Conservation (phyloP, 2,329 filamentous ascomycete genomes). For the Scedosporium boydii region DNA sequence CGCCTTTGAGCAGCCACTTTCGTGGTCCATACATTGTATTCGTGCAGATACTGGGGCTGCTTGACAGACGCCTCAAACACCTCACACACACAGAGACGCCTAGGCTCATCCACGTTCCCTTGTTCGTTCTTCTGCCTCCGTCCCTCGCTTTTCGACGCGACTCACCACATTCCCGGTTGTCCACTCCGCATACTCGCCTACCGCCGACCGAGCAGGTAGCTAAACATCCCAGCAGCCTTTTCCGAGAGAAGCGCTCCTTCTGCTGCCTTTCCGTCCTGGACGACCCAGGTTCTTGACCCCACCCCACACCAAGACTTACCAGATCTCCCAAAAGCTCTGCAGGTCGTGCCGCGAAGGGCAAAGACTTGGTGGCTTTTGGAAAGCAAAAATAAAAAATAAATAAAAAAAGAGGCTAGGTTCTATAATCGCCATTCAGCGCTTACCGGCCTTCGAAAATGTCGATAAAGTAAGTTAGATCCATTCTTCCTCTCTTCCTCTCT, state of each 20-base stretch:
- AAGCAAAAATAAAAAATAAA: conserved; percentile 3
- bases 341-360: conserved; percentile 6
- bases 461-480: conserved; percentile 39
- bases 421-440: conserved; percentile 1
- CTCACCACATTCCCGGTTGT: not conserved
- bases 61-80: not conserved
- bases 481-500: conserved; percentile 8
- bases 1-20: not conserved
- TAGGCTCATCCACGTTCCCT: not conserved
- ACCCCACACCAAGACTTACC: conserved; percentile 5
- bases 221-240: not conserved
- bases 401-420: not conserved
- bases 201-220: not conserved
- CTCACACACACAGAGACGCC: not conserved
- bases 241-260: not conserved
- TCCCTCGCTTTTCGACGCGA: not conserved
- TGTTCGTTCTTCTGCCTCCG: not conserved
- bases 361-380: conserved; percentile 4
- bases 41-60: not conserved
- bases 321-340: conserved; percentile 6
- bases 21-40: not conserved
- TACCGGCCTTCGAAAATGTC: conserved; percentile 30
- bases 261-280: not conserved
- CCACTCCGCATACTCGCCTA: not conserved
- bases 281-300: not conserved